phyloP scores from a whole-genome alignment of 306 rosid genomes.

The Cicer yamashitae region DNA sequence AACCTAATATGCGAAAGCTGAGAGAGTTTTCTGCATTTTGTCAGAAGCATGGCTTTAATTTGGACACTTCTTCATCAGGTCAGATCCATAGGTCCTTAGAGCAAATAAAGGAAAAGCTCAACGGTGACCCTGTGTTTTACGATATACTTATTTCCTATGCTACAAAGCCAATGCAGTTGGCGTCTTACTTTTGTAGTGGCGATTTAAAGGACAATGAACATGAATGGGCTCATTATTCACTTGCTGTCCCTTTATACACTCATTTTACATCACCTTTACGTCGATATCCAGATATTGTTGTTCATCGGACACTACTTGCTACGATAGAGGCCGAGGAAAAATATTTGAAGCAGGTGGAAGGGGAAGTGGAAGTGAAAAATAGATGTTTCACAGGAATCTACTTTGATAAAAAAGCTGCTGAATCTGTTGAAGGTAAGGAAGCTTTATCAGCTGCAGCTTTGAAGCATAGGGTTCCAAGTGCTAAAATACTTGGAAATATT shows the following conservation, averaged over 20 bases:
- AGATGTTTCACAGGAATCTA: conserved; percentile 73
- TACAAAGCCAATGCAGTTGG: conserved; percentile 78
- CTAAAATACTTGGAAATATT: conserved; percentile 58
- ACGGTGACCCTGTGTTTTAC: conserved; percentile 69
- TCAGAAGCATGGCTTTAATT: conserved; percentile 72
- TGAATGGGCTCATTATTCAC: conserved; percentile 78
- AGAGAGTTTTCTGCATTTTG: conserved; percentile 83
- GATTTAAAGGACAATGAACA: conserved; percentile 57
- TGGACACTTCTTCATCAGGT: conserved; percentile 79
- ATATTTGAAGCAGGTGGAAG: conserved; percentile 54
- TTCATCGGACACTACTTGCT: conserved; percentile 85
- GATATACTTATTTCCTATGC: conserved; percentile 75
- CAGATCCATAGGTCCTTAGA: conserved; percentile 65
- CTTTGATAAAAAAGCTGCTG: conserved; percentile 73
- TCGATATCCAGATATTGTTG: conserved; percentile 91
- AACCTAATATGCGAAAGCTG: conserved; percentile 78
- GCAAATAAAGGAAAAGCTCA: conserved; percentile 70
- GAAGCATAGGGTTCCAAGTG: conserved; percentile 67
- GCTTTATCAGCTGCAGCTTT: conserved; percentile 74
- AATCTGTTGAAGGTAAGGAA: conserved; percentile 66
- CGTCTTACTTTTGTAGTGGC: conserved; percentile 83
- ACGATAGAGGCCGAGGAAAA: conserved; percentile 80
- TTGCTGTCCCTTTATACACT: conserved; percentile 82
- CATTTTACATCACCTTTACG: conserved; percentile 94
- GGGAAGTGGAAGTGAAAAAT: conserved; percentile 44